Conservation (phyloP, 2,329 filamentous ascomycete species). For the Colletotrichum lini region DNA sequence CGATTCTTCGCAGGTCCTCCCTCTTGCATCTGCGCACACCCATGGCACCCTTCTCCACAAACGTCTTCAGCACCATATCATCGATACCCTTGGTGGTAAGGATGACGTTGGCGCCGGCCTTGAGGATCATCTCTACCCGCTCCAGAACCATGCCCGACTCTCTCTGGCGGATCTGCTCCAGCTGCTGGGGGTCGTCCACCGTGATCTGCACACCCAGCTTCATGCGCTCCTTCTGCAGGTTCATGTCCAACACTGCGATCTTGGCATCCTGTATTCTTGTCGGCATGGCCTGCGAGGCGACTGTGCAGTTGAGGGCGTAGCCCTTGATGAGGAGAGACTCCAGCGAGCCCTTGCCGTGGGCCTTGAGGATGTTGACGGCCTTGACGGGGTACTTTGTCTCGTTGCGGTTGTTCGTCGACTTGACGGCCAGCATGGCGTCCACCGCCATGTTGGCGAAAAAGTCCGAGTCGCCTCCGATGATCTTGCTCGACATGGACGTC, state of each 20-base stretch:
- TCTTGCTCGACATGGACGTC: slow-evolving; percentile 99
- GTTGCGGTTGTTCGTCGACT: slow-evolving; percentile 89
- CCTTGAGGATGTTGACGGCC: slow-evolving; percentile 98
- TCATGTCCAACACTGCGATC: slow-evolving; percentile 98
- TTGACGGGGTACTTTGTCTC: slow-evolving; percentile 99
- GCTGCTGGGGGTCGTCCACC: slow-evolving; percentile 95
- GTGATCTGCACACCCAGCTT: slow-evolving; percentile 99
- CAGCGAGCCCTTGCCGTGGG: slow-evolving; percentile 91
- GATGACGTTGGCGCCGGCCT: slow-evolving; percentile 95
- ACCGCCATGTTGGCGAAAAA: slow-evolving; percentile 99
- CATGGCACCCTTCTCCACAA: slow-evolving; percentile 96
- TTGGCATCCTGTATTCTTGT: slow-evolving; percentile 94
- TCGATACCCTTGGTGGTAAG: slow-evolving; percentile 99
- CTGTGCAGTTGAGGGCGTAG: slow-evolving; percentile 98
- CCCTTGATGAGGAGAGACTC: slow-evolving; percentile 95
- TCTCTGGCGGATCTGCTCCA: slow-evolving; percentile 95
- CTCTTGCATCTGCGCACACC: slow-evolving; percentile 97
- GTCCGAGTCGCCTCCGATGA: slow-evolving; percentile 94
- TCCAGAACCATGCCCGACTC: slow-evolving; percentile 96
- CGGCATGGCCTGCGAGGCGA: slow-evolving; percentile 97
- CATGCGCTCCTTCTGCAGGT: slow-evolving; percentile 99
- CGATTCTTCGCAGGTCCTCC: slow-evolving; percentile 95
- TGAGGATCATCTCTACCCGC: slow-evolving; percentile 96
- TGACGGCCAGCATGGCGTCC: slow-evolving; percentile 95
- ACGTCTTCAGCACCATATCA: slow-evolving; percentile 93